A percentile compares a stretch with the other conserved stretches of the same genome.
Evolutionary conservation across 2,329 filamentous ascomycete genomes (phyloP).

Genomic region (Rhinocladiella mackenziei): DNA sequence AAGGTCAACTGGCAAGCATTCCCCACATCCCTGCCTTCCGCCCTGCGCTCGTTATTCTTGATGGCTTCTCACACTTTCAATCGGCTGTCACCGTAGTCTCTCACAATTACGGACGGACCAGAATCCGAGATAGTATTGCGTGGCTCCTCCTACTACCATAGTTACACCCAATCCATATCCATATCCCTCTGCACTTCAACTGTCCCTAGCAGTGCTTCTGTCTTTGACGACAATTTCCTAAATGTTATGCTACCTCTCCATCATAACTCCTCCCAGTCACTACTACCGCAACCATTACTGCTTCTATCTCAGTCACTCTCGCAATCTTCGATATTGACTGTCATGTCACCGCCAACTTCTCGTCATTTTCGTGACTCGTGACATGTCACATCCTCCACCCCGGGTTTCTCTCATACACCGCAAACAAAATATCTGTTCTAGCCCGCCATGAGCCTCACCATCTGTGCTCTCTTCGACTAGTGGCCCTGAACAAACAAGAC

Average conservation of each 20-base stretch:
- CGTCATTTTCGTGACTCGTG: constrained; percentile 12
- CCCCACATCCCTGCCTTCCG: neutral
- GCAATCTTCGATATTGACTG: constrained; percentile 2
- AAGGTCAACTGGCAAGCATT: too few species aligned
- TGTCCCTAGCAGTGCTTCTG: constrained; percentile 1
- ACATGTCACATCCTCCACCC: constrained; percentile 9
- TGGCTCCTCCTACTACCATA: constrained; percentile 1
- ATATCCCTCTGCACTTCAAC: constrained; percentile 1
- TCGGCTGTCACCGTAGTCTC: constrained; percentile 10
- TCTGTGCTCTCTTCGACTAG: constrained; percentile 13
- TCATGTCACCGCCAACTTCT: constrained; percentile 18
- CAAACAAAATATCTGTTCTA: constrained; percentile 17
- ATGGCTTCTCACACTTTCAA: neutral
- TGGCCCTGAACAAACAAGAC: neutral
- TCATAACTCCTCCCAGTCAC: too few species aligned
- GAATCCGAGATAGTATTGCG: too few species aligned
- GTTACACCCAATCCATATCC: constrained; percentile 6
- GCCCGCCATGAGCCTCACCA: constrained; percentile 13
- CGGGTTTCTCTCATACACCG: neutral
- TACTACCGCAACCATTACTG: constrained; percentile 10
- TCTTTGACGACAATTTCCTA: constrained; percentile 3
- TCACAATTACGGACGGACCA: too few species aligned
- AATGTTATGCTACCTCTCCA: constrained; percentile 24
- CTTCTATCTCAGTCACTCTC: constrained; percentile 1
- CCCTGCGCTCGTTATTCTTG: neutral